Conservation (phyloP, 371 early-diverging fungal species). For the Syncephalastrum monosporum region DNA sequence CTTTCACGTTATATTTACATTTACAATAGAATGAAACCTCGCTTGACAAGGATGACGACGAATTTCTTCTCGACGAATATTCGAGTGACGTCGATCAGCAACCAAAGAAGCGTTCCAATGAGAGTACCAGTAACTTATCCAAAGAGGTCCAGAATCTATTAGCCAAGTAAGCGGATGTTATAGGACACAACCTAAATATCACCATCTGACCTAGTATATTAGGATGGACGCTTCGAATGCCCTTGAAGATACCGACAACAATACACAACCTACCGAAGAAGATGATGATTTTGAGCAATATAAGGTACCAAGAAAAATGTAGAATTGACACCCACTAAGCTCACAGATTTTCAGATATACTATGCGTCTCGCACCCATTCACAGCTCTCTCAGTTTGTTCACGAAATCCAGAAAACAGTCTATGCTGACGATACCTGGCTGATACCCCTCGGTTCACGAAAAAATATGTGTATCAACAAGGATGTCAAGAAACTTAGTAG, state of each 20-base stretch:
- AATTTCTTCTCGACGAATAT: slow-evolving; percentile 67
- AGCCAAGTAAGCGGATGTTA: slow-evolving; percentile 40
- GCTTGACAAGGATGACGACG: slow-evolving; percentile 37
- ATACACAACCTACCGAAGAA: slow-evolving; percentile 18
- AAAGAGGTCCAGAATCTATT: slow-evolving; percentile 57
- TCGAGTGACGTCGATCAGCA: slow-evolving; percentile 56
- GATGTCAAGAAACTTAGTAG: slow-evolving; percentile 52
- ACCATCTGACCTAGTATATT: not conserved
- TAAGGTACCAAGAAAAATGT: slow-evolving; percentile 37
- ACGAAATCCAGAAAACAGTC: slow-evolving; percentile 81
- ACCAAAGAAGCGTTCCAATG: slow-evolving; percentile 1
- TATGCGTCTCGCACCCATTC: slow-evolving; percentile 93
- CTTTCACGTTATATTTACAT: too few species aligned
- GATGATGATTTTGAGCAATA: slow-evolving; percentile 48
- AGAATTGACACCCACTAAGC: not conserved
- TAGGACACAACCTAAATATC: slow-evolving; percentile 5
- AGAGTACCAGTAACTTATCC: slow-evolving; percentile 35
- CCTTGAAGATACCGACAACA: slow-evolving; percentile 7
- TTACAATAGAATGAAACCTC: not conserved
- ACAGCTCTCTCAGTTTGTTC: slow-evolving; percentile 90
- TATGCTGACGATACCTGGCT: slow-evolving; percentile 59
- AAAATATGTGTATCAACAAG: slow-evolving; percentile 80
- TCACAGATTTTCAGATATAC: slow-evolving; percentile 52
- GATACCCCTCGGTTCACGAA: slow-evolving; percentile 85
- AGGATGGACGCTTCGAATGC: not conserved